Evolutionary conservation across 1,284 basidiomycete species (phyloP).

Genomic region (Lentinula novae-zelandiae): DNA sequence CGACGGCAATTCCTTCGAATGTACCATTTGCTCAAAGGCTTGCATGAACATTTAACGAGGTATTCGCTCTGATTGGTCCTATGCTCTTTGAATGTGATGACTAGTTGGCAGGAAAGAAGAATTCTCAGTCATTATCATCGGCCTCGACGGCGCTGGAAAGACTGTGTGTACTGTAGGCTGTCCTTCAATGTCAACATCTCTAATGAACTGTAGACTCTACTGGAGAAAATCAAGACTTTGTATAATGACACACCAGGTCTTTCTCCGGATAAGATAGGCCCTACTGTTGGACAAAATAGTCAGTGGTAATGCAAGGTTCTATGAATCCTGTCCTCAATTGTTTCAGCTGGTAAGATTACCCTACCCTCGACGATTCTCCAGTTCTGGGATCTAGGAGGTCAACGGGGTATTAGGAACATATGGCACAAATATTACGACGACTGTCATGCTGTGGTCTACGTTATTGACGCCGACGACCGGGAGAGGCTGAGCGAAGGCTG

Average conservation of each 20-base stretch:
- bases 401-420: constrained; percentile 86
- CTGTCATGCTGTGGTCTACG: constrained; percentile 90
- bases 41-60: constrained; percentile 86
- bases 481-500: constrained; percentile 86
- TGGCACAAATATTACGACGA: constrained; percentile 94
- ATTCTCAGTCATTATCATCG: constrained; percentile 91
- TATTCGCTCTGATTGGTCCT: constrained; percentile 40
- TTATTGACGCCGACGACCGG: constrained; percentile 86
- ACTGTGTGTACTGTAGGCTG: constrained; percentile 50
- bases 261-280: constrained; percentile 85
- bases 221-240: constrained; percentile 90
- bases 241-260: constrained; percentile 86
- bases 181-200: constrained; percentile 5
- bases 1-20: neutral
- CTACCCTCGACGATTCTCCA: constrained; percentile 89
- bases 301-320: constrained; percentile 21
- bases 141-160: constrained; percentile 87
- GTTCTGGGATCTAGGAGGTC: constrained; percentile 94
- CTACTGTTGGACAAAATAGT: constrained; percentile 96
- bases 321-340: neutral
- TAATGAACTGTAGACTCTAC: constrained; percentile 58
- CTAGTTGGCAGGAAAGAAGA: constrained; percentile 72
- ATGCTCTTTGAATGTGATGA: constrained; percentile 4
- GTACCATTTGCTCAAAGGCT: constrained; percentile 36
- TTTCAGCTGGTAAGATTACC: constrained; percentile 82